Conservation (phyloP, 208 protist genomes). For the Acanthamoeba healyi region DNA sequence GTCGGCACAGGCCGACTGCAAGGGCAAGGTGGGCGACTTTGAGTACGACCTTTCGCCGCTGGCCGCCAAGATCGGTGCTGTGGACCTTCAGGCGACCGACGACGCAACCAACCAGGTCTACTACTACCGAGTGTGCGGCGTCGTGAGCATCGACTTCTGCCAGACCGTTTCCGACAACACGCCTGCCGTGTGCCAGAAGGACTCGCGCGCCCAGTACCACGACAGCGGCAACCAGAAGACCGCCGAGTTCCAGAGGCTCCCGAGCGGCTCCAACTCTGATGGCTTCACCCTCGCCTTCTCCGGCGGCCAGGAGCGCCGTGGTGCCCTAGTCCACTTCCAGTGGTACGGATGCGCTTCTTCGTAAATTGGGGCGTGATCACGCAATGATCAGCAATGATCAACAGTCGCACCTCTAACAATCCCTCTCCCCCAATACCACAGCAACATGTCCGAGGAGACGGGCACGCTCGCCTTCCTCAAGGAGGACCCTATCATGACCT, state of each 20-base stretch:
- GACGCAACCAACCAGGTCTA: neutral
- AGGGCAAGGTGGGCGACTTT: neutral
- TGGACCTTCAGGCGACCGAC: neutral
- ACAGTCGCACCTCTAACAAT: no score
- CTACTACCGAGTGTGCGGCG: neutral
- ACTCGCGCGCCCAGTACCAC: neutral
- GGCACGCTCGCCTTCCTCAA: neutral
- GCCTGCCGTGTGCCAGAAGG: slow-evolving; percentile 3
- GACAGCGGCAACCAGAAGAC: neutral
- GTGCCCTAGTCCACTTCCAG: neutral
- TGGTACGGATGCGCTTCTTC: neutral
- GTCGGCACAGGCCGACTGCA: neutral
- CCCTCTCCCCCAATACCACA: neutral
- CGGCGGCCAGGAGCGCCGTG: neutral
- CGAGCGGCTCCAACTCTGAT: neutral
- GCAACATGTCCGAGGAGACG: neutral
- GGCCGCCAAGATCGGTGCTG: neutral
- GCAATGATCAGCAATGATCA: no score
- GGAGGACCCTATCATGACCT: neutral
- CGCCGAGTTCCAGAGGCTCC: neutral
- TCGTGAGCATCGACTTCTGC: neutral
- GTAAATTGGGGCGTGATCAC: neutral
- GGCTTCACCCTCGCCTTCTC: slow-evolving; percentile 44
- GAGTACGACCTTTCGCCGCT: neutral
- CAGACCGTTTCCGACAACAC: neutral